phyloP scores from a whole-genome alignment of 2,329 filamentous ascomycete species.

The Clonostachys chloroleuca region DNA sequence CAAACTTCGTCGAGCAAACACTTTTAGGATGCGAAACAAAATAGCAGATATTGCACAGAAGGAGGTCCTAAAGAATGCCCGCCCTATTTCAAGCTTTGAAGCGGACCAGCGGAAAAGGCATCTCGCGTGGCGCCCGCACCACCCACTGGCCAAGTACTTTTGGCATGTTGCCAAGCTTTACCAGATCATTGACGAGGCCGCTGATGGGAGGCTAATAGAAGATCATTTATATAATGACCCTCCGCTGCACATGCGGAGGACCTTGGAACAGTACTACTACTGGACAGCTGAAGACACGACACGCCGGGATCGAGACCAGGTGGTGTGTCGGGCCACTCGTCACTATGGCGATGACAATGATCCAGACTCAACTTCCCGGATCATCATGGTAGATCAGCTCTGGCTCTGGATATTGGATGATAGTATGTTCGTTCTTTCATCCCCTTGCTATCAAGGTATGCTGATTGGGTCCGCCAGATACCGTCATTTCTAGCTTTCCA shows the following conservation, averaged over 20 bases:
- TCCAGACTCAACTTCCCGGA: conserved; percentile 5
- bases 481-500: conserved; percentile 30
- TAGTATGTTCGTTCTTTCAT: conserved; percentile 2
- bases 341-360: conserved; percentile 4
- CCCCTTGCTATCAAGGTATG: not conserved
- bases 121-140: conserved; percentile 5
- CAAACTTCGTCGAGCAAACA: conserved; percentile 6
- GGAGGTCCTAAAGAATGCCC: not conserved
- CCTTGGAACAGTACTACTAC: conserved; percentile 29
- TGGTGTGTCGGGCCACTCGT: conserved; percentile 15
- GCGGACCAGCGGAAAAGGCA: not conserved
- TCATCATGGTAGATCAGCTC: conserved; percentile 10
- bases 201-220: conserved; percentile 8
- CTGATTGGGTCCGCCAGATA: conserved; percentile 16
- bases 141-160: conserved; percentile 9
- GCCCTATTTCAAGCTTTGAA: not conserved
- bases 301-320: conserved; percentile 19
- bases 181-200: conserved; percentile 10
- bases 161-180: conserved; percentile 9
- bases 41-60: conserved; percentile 5
- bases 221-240: conserved; percentile 14
- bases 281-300: conserved; percentile 25
- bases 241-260: conserved; percentile 22
- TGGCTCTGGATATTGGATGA: conserved; percentile 11
- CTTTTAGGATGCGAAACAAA: conserved; percentile 1